Evolutionary conservation across 2,329 filamentous ascomycete genomes (phyloP), one percentile per base, ranked within the genome.

Genomic region (Diplodia seriata): DNA sequence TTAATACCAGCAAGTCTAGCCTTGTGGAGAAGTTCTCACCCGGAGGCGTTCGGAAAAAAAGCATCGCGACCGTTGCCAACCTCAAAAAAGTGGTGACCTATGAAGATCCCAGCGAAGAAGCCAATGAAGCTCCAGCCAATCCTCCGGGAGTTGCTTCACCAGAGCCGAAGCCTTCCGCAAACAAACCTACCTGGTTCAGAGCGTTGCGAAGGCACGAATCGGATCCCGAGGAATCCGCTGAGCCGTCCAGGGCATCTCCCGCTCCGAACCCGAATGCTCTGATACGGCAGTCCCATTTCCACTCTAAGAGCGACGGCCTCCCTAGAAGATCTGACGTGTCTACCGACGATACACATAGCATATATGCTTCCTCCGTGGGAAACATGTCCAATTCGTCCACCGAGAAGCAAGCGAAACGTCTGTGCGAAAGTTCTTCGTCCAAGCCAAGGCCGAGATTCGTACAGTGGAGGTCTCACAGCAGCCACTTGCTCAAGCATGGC

Each of bases 161-260:
- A 40, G 36, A 49, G 20, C 68, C 11, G 72, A 72, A 69, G 55
- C 69, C 31, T 71, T 71, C 15, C 65, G 77, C 14, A 73, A 74
- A 67, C 73, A 74, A 26, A 14, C 33, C 56, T 14, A 6, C 29
- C 18, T 47, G 55, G 66, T 68, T 64, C 64, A 64, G 33, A 67
- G 56, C 38, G 26, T 62, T 62, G 26, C 47, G 40, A 33, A 50
- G 18, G 15, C 23, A 23, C 3, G 40, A 49, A 1, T 49, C 40
- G 9, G 40, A 62, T 23, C 43, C 40, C 1, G 40, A 50, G 5
- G 29, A 20, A 15, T 14, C 15, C 8, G 20, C 15, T 12, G 5
- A 49, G 4, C 23, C 57, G 14, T 33, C 40, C 18, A 23, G 40
- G 11, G 2, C 12, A 11, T 49, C 40, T 12, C 14, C 8, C 29